Evolutionary conservation across 163 green algal species (phyloP), one percentile per base, ranked within the genome.

Genomic region (Scenedesmus sp.): DNA sequence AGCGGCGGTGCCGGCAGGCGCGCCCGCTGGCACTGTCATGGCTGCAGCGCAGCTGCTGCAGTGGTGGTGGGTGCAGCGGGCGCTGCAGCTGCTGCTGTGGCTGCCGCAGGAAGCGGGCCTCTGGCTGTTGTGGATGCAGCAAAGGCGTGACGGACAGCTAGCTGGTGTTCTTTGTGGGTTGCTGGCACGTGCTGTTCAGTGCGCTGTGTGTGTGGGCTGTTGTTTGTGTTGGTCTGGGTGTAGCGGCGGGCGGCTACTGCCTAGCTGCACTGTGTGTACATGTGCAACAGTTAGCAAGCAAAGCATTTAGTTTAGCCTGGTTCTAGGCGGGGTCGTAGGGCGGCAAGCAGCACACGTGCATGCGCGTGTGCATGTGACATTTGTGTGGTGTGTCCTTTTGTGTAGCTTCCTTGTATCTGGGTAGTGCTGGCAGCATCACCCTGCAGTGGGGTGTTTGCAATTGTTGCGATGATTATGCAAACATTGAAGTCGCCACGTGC

Each of bases 1-100:
- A 30, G 51, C 35, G 0, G 83, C 22, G 33, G 37, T 42, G 7
- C 56, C 37, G 46, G n/a, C n/a, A 20, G 53, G 44, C 9, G 53
- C 51, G 3, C 35, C 46, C 26, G 70, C 68, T 18, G 68, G 44
- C n/a, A 56, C 65, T 16, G 44, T 72, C 1, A 26, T 81, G 49
- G 83, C 59, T 40, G 76, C 76, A 18, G 86, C 76, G 86, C 53
- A 46, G 86, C 76, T 22, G 76, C 76, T 40, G 73, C 76, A 40
- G 86, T 42, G 49, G 72, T 78, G 0, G 72, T 79, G 72, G 86
- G 72, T 30, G 85, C 85, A 37, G 72, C 72, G 22, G 85, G 16
- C 10, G 70, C 44, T 53, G 85, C 85, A 51, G 68, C 49, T 53
- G 85, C 56, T n/a, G 83, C 83, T n/a, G 59, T 61, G 3, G 68